Conservation (phyloP, 345 rosid genomes). For the Mangifera indica region DNA sequence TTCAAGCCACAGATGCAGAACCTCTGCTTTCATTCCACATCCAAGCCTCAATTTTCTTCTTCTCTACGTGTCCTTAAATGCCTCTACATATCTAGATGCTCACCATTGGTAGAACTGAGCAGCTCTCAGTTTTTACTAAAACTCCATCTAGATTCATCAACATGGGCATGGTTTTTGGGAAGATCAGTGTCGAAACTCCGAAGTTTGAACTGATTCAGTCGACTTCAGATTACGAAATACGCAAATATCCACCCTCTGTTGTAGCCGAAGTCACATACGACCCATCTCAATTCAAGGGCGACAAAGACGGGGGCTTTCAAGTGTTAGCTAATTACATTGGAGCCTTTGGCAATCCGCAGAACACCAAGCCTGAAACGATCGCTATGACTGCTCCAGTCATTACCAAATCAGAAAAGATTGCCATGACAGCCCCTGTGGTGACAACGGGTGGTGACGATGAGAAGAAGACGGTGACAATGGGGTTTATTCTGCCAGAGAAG, state of each 20-base stretch:
- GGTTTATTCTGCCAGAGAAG: conserved; percentile 69
- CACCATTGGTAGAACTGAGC: background rate
- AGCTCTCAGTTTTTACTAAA: background rate
- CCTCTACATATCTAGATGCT: no score
- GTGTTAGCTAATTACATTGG: conserved; percentile 83
- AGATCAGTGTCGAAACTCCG: conserved; percentile 71
- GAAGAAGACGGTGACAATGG: conserved; percentile 72
- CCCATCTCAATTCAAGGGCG: conserved; percentile 60
- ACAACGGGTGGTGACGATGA: conserved; percentile 26
- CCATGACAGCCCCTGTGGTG: conserved; percentile 55
- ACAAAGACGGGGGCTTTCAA: conserved; percentile 75
- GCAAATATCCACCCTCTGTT: conserved; percentile 64
- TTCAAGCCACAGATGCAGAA: conserved; percentile 18
- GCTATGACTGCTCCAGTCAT: conserved; percentile 92
- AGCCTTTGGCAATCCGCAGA: conserved; percentile 75
- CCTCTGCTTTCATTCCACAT: no score
- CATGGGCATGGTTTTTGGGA: conserved; percentile 80
- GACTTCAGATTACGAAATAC: conserved; percentile 67
- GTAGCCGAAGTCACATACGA: conserved; percentile 75
- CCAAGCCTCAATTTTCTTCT: no score
- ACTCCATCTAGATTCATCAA: conserved; percentile 18
- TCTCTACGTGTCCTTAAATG: no score
- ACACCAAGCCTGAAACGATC: conserved; percentile 67
- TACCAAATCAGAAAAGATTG: conserved; percentile 66
- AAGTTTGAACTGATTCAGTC: conserved; percentile 52